Conservation (phyloP, 352 stramenopile species). For the Nothophytophthora sp. region DNA sequence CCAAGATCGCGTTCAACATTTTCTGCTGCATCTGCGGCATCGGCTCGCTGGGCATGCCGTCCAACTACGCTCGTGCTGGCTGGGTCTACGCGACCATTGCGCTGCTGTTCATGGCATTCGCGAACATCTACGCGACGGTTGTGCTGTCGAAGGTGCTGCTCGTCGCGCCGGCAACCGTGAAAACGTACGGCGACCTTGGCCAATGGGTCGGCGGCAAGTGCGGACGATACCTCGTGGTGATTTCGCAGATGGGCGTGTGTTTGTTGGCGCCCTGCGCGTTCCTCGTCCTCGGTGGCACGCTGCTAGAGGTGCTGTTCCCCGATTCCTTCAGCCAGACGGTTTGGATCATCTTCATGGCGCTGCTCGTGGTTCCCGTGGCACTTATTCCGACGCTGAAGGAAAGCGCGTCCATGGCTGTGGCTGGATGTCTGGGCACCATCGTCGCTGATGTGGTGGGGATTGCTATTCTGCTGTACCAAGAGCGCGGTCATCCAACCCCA, state of each 20-base stretch:
- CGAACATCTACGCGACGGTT: constrained; percentile 35
- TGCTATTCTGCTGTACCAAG: constrained; percentile 10
- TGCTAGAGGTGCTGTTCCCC: constrained; percentile 29
- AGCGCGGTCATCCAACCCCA: constrained; percentile 9
- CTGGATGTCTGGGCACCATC: constrained; percentile 12
- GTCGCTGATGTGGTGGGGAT: constrained; percentile 10
- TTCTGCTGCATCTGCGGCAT: constrained; percentile 24
- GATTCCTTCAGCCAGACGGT: constrained; percentile 13
- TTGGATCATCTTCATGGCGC: constrained; percentile 14
- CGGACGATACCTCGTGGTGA: constrained; percentile 22
- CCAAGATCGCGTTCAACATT: constrained; percentile 26
- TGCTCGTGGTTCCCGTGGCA: constrained; percentile 11
- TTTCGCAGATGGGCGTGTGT: constrained; percentile 17
- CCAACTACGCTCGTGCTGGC: constrained; percentile 36
- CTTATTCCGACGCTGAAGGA: constrained; percentile 17
- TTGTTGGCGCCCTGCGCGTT: constrained; percentile 21
- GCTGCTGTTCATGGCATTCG: constrained; percentile 32
- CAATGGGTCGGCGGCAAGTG: constrained; percentile 23
- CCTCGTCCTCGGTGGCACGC: constrained; percentile 24
- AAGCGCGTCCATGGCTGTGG: constrained; percentile 10
- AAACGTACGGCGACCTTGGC: constrained; percentile 33
- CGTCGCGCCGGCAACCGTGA: constrained; percentile 20
- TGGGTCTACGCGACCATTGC: constrained; percentile 25
- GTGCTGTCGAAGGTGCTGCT: constrained; percentile 29
- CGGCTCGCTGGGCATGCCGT: constrained; percentile 39